Percentiles rank a stretch among this genome's conserved stretches.
Evolutionary conservation across 768 basidiomycete species (phyloP).

Genomic region (Crassisporium funariophilum): DNA sequence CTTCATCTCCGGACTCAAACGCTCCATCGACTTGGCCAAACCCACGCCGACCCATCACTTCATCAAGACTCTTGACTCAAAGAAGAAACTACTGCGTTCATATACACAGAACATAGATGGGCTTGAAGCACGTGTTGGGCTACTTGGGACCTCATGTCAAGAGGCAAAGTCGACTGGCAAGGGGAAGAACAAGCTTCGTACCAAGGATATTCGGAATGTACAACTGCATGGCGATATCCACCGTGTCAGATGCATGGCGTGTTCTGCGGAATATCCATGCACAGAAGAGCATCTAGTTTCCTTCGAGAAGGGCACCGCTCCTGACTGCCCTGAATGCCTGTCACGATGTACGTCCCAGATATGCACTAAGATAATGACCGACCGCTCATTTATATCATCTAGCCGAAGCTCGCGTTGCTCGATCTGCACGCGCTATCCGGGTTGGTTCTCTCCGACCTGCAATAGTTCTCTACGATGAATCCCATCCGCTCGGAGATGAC

Average conservation of each 20-base stretch:
- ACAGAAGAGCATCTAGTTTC: slow-evolving; percentile 57
- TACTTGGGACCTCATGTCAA: slow-evolving; percentile 65
- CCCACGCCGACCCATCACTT: slow-evolving; percentile 90
- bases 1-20: slow-evolving; percentile 90
- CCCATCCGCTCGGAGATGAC: slow-evolving; percentile 89
- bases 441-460: slow-evolving; percentile 90
- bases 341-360: slow-evolving; percentile 65
- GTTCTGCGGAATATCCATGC: slow-evolving; percentile 79
- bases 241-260: slow-evolving; percentile 84
- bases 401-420: slow-evolving; percentile 79
- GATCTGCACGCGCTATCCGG: slow-evolving; percentile 76
- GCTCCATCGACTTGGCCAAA: slow-evolving; percentile 73
- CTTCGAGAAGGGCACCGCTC: slow-evolving; percentile 73
- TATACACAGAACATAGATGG: slow-evolving; percentile 99
- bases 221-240: slow-evolving; percentile 96
- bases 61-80: slow-evolving; percentile 79
- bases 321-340: slow-evolving; percentile 86
- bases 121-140: slow-evolving; percentile 79
- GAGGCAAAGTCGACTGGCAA: slow-evolving; percentile 54
- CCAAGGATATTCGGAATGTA: slow-evolving; percentile 80
- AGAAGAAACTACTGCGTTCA: slow-evolving; percentile 82
- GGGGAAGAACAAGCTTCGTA: slow-evolving; percentile 67
- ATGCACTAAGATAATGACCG: slow-evolving; percentile 1
- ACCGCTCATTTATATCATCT: slow-evolving; percentile 13
- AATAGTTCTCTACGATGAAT: slow-evolving; percentile 94